Base-by-base conservation (phyloP, 2,329 filamentous ascomycete species). In the Alternaria triticimaculans region DNA sequence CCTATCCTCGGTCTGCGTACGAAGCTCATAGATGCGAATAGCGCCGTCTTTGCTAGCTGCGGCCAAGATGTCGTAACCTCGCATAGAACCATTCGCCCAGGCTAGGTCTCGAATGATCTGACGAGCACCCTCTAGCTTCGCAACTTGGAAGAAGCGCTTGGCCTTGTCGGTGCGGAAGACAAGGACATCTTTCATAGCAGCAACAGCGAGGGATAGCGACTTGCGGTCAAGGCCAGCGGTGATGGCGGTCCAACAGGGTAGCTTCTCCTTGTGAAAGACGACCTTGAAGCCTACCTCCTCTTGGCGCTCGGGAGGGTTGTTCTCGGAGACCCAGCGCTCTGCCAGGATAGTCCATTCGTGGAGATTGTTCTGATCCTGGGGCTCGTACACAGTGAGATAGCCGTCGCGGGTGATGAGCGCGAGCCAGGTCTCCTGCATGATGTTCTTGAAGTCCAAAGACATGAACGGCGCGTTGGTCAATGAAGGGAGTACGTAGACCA, bases 21-120 rank as follows among this genome's bases (percentile, higher is more conserved):
- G 88, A 18, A 97, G 80, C 72, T 95, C 89, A 75, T 96, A 97
- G n/a, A 99, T 91, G 44, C 95, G 87, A 44, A 97, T 89, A 71
- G 89, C 90, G 4, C 96, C 95, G 77, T 99, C 96, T 79, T 96
- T 96, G 77, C 93, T 96, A 3, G 94, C 95, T 6, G 94, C 96
- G 4, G 95, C 96, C 71, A 98, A 87, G 61, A 95, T 87, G 78
- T 99, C 96, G 78, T 93, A 95, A 1, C 95, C 95, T 43, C 94
- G 85, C 72, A 96, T 93, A 68, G 94, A 96, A 12, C 94, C 95
- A 51, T 94, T 92, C 1, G 95, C 93, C 96, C 96, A 99, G 3
- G 93, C 90, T 2, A 97, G 88, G 77, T 97, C 94, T 51, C 95
- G 87, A 7, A 97, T 92, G 43, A 98, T 85, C 1, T 90, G 89